These are phyloP conservation scores for Diplosphaera chodatii DNA, from an alignment of 139 green algal species.

Conservation along the genomic window DNA sequence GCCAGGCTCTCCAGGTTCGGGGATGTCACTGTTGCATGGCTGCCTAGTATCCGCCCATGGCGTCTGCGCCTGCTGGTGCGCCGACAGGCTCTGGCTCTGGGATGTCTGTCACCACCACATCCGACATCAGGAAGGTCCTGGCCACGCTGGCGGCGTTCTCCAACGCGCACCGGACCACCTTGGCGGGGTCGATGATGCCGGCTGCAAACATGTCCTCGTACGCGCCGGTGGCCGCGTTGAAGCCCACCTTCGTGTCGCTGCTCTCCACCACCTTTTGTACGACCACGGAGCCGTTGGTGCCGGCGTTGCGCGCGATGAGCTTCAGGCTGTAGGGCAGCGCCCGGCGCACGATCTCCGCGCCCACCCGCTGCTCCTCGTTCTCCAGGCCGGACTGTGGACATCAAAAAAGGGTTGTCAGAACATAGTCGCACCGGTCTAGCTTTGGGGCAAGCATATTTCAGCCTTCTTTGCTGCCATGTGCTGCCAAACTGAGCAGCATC, in stretches of 20 bases:
- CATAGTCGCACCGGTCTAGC: too few relatives aligned
- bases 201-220: conserved; percentile 92
- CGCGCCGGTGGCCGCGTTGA: conserved; percentile 85
- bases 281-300: conserved; percentile 94
- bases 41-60: conserved; percentile 53
- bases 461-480: too few relatives aligned
- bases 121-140: conserved; percentile 94
- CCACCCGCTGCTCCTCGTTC: conserved; percentile 94
- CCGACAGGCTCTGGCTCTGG: conserved; percentile 66
- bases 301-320: conserved; percentile 96
- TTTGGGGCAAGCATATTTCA: too few relatives aligned
- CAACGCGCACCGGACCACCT: conserved; percentile 83
- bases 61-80: conserved; percentile 31
- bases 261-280: conserved; percentile 62
- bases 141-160: conserved; percentile 95
- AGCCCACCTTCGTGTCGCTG: conserved; percentile 57
- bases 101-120: conserved; percentile 87
- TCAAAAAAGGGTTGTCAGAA: too few relatives aligned
- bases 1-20: too few relatives aligned
- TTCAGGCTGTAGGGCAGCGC: conserved; percentile 88
- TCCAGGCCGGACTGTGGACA: conserved; percentile 49
- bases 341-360: conserved; percentile 94
- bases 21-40: too few relatives aligned
- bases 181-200: conserved; percentile 99
- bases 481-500: too few relatives aligned